A percentile compares a stretch with the other conserved stretches of the same genome.
These are phyloP conservation scores for Fusarium sp. DNA, from an alignment of 2,329 filamentous ascomycete genomes.

Conservation along the genomic window DNA sequence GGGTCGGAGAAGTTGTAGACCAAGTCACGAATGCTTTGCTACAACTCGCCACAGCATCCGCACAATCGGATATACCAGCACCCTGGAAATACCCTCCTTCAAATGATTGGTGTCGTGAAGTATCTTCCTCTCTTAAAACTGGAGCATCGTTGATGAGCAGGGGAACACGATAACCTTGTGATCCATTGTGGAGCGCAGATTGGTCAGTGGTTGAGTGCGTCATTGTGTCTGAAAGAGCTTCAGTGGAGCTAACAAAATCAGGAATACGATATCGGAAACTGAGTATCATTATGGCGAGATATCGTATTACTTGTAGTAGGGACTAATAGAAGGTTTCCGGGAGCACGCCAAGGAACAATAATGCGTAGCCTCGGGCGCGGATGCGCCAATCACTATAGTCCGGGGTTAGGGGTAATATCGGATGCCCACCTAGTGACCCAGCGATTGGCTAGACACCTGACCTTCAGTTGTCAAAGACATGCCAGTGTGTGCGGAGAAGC, in stretches of 20 bases:
- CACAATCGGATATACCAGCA: neutral
- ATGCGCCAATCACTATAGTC: neutral
- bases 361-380: neutral
- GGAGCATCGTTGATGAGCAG: neutral
- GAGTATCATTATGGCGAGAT: neutral
- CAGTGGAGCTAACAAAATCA: neutral
- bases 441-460: neutral
- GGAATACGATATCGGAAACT: neutral
- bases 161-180: neutral
- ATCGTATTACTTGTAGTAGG: neutral
- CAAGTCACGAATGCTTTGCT: neutral
- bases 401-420: neutral
- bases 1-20: neutral
- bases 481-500: too few species aligned
- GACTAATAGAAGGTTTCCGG: neutral
- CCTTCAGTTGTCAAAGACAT: neutral
- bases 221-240: neutral
- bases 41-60: neutral
- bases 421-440: fast-evolving
- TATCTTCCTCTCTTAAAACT: neutral
- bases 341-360: neutral
- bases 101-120: neutral
- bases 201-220: neutral
- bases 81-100: neutral
- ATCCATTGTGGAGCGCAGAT: neutral